phyloP scores from a whole-genome alignment of 192 early-diverging fungal genomes.

The Backusella tuberculispora region DNA sequence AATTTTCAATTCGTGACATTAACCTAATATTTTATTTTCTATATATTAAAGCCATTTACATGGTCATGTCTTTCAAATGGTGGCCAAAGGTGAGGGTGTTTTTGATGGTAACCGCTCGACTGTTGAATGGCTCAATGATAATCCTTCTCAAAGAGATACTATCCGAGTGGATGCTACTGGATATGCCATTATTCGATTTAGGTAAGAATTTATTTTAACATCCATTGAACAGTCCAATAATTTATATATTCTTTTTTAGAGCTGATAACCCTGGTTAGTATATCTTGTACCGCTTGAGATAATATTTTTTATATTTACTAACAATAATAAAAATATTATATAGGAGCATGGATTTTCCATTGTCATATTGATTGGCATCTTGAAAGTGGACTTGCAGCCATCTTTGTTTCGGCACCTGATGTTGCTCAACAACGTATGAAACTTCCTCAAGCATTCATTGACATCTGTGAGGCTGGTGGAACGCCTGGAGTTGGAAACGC shows the following conservation, averaged over 20 bases:
- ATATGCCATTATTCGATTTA: conserved; percentile 73
- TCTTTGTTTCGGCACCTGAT: conserved; percentile 75
- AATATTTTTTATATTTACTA: no score
- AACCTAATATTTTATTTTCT: conserved; percentile 19
- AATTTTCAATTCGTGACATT: background rate
- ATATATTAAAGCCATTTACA: conserved; percentile 73
- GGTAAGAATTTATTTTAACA: background rate
- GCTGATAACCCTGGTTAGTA: conserved; percentile 87
- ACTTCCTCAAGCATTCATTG: conserved; percentile 60
- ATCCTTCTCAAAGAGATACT: conserved; percentile 77
- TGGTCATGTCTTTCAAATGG: conserved; percentile 82
- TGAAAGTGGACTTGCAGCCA: conserved; percentile 70
- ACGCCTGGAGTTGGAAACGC: conserved; percentile 72
- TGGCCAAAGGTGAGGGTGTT: conserved; percentile 58
- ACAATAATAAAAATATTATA: no score
- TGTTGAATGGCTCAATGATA: conserved; percentile 44
- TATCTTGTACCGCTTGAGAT: no score
- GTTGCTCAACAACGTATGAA: conserved; percentile 53
- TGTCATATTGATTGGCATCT: conserved; percentile 87
- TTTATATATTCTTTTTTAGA: conserved; percentile 11
- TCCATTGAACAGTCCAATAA: background rate
- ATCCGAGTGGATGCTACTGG: conserved; percentile 69
- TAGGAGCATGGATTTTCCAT: conserved; percentile 84
- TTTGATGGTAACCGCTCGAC: conserved; percentile 54
- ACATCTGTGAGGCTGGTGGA: conserved; percentile 65